Conservation (phyloP, 1,284 basidiomycete genomes). For the Apiotrichum siamense region DNA sequence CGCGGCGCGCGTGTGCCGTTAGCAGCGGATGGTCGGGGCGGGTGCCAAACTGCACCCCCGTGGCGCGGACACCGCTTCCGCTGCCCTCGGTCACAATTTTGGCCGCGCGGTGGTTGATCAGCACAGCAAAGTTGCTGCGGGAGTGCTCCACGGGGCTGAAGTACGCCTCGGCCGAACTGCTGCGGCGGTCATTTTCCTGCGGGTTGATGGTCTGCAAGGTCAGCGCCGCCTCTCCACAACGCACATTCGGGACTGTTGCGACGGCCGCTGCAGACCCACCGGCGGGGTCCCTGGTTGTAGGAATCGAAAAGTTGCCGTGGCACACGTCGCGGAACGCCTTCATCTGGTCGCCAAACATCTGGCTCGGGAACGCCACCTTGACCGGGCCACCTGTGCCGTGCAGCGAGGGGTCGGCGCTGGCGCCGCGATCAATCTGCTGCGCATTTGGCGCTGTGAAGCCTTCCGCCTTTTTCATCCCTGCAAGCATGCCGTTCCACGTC, state of each 20-base stretch:
- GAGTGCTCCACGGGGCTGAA: conserved; percentile 45
- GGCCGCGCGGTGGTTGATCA: conserved; percentile 56
- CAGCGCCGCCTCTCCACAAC: neutral
- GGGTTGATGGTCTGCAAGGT: conserved; percentile 40
- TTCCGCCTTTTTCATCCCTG: conserved; percentile 57
- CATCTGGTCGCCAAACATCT: conserved; percentile 58
- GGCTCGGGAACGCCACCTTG: conserved; percentile 48
- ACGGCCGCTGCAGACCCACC: conserved; percentile 58
- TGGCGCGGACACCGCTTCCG: conserved; percentile 52
- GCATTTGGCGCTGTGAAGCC: conserved; percentile 54
- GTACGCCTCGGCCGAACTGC: conserved; percentile 50
- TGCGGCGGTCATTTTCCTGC: conserved; percentile 42
- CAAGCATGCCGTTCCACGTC: conserved; percentile 56
- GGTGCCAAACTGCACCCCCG: conserved; percentile 55
- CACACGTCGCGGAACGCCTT: conserved; percentile 53
- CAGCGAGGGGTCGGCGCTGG: conserved; percentile 47
- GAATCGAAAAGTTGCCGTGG: conserved; percentile 27
- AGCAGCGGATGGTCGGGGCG: conserved; percentile 31
- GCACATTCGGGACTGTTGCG: conserved; percentile 44
- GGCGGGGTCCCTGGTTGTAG: conserved; percentile 51
- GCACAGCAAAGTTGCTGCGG: conserved; percentile 59
- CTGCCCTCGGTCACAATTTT: conserved; percentile 51
- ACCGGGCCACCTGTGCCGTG: conserved; percentile 57
- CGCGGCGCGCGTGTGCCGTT: conserved; percentile 51
- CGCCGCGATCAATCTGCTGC: conserved; percentile 45